phyloP scores from a whole-genome alignment of 371 early-diverging fungal species.

The Apophysomyces ossiformis region DNA sequence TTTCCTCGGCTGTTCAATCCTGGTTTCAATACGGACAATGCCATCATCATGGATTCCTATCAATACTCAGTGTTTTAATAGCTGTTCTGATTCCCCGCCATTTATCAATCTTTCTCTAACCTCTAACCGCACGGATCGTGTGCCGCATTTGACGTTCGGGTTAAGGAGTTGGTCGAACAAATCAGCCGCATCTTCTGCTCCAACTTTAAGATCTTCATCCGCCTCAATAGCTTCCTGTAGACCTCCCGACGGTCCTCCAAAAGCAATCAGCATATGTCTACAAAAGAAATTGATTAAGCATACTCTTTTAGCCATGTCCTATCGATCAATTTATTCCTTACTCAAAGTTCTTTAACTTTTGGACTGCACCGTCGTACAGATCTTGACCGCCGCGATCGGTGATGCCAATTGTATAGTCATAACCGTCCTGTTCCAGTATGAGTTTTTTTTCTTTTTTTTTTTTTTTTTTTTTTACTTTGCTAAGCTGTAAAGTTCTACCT shows the following conservation, averaged over 20 bases:
- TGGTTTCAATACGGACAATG: constrained; percentile 38
- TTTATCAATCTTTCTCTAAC: constrained; percentile 30
- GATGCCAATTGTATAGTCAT: constrained; percentile 74
- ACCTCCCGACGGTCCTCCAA: constrained; percentile 71
- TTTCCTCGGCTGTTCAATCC: constrained; percentile 29
- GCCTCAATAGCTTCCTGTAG: constrained; percentile 74
- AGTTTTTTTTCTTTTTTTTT: not conserved
- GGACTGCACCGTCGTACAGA: constrained; percentile 40
- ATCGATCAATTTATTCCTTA: not conserved
- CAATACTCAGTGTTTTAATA: constrained; percentile 15
- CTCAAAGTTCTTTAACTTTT: constrained; percentile 13
- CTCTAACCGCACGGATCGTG: constrained; percentile 70
- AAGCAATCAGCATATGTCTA: constrained; percentile 69
- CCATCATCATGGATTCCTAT: constrained; percentile 43
- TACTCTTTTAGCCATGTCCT: not conserved
- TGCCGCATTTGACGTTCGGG: constrained; percentile 66
- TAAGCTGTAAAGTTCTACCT: constrained; percentile 33
- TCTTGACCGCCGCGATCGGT: constrained; percentile 63
- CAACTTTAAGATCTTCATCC: constrained; percentile 66
- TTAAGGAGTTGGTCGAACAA: constrained; percentile 73
- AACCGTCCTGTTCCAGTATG: constrained; percentile 52
- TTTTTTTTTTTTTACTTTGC: not conserved
- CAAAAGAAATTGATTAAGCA: not conserved
- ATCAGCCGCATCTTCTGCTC: constrained; percentile 64
- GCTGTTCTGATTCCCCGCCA: not conserved